phyloP scores from a whole-genome alignment of 306 rosid genomes.

The Cicer yamashitae region DNA sequence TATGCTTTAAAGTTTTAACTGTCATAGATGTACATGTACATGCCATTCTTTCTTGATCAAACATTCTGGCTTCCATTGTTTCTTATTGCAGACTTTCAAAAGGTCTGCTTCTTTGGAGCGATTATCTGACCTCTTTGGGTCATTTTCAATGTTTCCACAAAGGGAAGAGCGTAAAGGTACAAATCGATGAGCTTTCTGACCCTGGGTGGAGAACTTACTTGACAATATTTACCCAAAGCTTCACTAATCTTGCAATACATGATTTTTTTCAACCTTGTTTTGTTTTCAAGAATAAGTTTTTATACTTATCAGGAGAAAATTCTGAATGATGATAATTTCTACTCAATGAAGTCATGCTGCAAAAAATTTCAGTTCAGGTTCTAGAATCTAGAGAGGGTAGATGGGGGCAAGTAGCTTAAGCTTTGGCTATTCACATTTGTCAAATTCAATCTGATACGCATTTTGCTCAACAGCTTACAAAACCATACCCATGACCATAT shows the following conservation, averaged over 20 bases:
- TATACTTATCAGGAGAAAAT: background rate
- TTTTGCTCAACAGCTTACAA: constrained; percentile 6
- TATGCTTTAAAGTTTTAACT: background rate
- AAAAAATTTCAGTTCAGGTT: background rate
- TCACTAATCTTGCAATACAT: constrained; percentile 8
- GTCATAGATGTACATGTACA: background rate
- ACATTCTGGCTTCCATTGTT: constrained; percentile 12
- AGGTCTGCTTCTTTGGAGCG: constrained; percentile 82
- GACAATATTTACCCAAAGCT: constrained; percentile 18
- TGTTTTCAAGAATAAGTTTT: constrained; percentile 6
- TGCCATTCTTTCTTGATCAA: constrained; percentile 11
- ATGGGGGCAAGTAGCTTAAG: constrained; percentile 22
- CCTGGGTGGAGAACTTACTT: constrained; percentile 23
- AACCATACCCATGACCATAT: constrained; percentile 47
- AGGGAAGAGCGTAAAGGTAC: constrained; percentile 71
- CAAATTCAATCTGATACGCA: constrained; percentile 6
- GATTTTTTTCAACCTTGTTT: constrained; percentile 15
- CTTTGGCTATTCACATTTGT: constrained; percentile 3
- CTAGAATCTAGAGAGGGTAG: constrained; percentile 20
- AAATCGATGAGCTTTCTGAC: constrained; percentile 2
- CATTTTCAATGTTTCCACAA: constrained; percentile 69
- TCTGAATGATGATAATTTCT: background rate
- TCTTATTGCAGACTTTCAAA: constrained; percentile 61
- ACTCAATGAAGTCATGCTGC: background rate
- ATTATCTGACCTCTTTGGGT: constrained; percentile 74